Percentiles rank a stretch among this genome's conserved stretches.
Conservation (phyloP, 305 asterid species). For the Lippia alba region DNA sequence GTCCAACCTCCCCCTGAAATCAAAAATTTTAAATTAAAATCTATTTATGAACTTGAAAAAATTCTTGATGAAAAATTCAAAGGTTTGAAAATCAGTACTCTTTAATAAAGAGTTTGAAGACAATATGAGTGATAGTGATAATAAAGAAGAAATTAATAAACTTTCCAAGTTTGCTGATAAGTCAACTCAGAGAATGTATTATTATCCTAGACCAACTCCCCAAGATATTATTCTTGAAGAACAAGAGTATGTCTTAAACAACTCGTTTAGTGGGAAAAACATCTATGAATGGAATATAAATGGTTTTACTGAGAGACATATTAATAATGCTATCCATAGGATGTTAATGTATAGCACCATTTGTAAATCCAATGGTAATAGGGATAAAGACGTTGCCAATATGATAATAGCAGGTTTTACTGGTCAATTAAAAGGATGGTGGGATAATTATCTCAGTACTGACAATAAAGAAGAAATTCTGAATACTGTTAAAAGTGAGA, state of each 20-base stretch:
- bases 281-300: background rate
- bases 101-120: no score
- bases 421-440: background rate
- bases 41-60: no score
- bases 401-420: background rate
- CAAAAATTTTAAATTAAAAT: no score
- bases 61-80: no score
- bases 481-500: background rate
- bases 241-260: background rate
- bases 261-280: background rate
- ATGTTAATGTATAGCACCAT: constrained; percentile 9
- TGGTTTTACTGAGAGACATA: background rate
- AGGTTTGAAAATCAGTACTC: no score
- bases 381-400: background rate
- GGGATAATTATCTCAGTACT: background rate
- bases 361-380: background rate
- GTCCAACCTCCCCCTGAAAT: no score
- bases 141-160: no score
- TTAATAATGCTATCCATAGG: background rate
- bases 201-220: no score
- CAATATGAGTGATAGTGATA: no score
- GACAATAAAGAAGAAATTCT: background rate
- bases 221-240: background rate
- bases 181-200: background rate
- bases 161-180: background rate